Conservation (phyloP, 1,139 yeast species). For the Nadsonia commutata region DNA sequence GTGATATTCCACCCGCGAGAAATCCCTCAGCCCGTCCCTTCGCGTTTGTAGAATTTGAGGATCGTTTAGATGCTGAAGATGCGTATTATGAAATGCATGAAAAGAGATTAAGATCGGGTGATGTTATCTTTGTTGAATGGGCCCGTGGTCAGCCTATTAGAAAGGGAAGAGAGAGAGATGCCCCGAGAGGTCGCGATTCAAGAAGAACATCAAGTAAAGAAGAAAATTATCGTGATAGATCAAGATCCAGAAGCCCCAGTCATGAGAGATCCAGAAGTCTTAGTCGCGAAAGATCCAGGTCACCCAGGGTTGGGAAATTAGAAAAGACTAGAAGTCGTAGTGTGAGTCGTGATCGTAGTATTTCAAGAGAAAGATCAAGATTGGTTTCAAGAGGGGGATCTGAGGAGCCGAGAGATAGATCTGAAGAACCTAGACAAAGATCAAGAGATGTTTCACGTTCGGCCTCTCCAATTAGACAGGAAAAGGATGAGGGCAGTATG, state of each 20-base stretch:
- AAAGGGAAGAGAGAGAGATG: slow-evolving; percentile 1
- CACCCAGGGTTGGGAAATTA: too few relatives aligned
- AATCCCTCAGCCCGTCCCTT: neutral
- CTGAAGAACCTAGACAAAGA: too few relatives aligned
- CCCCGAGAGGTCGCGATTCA: neutral
- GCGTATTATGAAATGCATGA: slow-evolving; percentile 38
- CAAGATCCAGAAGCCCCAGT: slow-evolving; percentile 1
- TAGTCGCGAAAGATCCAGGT: slow-evolving; percentile 1
- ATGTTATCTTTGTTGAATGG: slow-evolving; percentile 15
- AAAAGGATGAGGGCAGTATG: too few relatives aligned
- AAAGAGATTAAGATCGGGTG: slow-evolving; percentile 17
- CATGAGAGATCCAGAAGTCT: slow-evolving; percentile 1
- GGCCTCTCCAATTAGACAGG: too few relatives aligned
- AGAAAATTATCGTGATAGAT: neutral
- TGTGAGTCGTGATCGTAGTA: too few relatives aligned
- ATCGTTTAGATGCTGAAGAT: slow-evolving; percentile 43
- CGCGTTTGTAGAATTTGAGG: slow-evolving; percentile 61
- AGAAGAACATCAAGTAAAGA: neutral
- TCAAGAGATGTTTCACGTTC: too few relatives aligned
- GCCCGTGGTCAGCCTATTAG: slow-evolving; percentile 9
- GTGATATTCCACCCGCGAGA: neutral
- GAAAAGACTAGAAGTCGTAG: too few relatives aligned
- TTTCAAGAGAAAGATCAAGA: too few relatives aligned
- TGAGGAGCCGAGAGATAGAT: too few relatives aligned
- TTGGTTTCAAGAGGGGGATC: too few relatives aligned